Conservation (phyloP, 495 filamentous ascomycete genomes). For the Aspergillus hancockii region DNA sequence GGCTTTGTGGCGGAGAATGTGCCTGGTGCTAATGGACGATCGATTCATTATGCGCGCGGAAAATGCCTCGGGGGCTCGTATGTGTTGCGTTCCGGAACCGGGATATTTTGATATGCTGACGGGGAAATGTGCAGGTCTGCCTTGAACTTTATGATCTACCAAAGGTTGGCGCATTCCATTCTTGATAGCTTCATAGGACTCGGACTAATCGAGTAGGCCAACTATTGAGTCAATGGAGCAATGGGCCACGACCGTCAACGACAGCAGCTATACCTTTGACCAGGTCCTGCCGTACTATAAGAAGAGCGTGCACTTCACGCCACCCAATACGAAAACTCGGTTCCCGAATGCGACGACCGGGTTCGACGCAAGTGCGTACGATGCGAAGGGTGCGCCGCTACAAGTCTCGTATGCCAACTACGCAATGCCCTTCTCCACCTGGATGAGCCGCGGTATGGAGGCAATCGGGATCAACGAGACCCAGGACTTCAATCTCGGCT, state of each 20-base stretch:
- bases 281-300: conserved; percentile 56
- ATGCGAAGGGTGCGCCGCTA: conserved; percentile 42
- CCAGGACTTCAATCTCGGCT: conserved; percentile 43
- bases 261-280: conserved; percentile 55
- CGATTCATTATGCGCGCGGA: conserved; percentile 36
- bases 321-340: conserved; percentile 41
- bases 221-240: conserved; percentile 39
- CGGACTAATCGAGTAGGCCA: neutral
- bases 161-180: conserved; percentile 12
- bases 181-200: neutral
- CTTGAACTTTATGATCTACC: conserved; percentile 52
- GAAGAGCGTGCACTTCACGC: conserved; percentile 51
- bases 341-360: conserved; percentile 43
- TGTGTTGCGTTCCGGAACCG: neutral
- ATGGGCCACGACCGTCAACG: conserved; percentile 60
- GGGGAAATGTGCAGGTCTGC: conserved; percentile 24
- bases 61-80: conserved; percentile 34
- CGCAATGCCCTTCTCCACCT: conserved; percentile 44
- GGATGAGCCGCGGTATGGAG: conserved; percentile 34
- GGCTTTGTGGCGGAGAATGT: conserved; percentile 44
- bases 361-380: conserved; percentile 41
- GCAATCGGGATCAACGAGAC: conserved; percentile 39
- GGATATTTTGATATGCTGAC: neutral
- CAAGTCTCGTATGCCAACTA: conserved; percentile 54
- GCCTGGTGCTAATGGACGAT: conserved; percentile 30